Evolutionary conservation across 2,329 filamentous ascomycete genomes (phyloP).

Genomic region (Fusarium buharicum): DNA sequence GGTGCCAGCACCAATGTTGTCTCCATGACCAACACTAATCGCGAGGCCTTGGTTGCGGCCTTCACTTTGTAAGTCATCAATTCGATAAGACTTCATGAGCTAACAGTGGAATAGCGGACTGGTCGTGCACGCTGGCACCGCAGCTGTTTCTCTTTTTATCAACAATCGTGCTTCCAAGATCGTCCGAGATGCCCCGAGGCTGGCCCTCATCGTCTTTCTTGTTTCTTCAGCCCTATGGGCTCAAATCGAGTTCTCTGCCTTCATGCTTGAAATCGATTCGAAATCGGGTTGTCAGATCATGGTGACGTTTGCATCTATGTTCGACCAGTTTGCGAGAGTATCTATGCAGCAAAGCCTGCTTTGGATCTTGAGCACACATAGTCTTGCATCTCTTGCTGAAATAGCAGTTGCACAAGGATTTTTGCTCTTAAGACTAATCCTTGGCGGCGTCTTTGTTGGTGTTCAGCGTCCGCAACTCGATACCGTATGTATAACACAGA

Average conservation of each 20-base stretch:
- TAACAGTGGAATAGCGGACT: constrained; percentile 57
- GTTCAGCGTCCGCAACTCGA: constrained; percentile 63
- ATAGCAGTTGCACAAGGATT: constrained; percentile 58
- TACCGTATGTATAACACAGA: constrained; percentile 62
- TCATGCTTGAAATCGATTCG: constrained; percentile 57
- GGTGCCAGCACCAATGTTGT: constrained; percentile 42
- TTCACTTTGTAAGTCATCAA: constrained; percentile 62
- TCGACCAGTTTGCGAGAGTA: constrained; percentile 67
- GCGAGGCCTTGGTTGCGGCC: constrained; percentile 62
- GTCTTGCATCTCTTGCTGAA: constrained; percentile 50
- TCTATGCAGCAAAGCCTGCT: constrained; percentile 65
- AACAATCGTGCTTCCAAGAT: constrained; percentile 61
- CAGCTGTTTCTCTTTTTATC: constrained; percentile 58
- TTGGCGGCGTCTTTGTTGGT: constrained; percentile 66
- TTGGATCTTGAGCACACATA: constrained; percentile 59
- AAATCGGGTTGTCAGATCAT: constrained; percentile 61
- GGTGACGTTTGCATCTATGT: constrained; percentile 62
- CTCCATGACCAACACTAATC: constrained; percentile 58
- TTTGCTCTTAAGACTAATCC: constrained; percentile 60
- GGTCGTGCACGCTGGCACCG: constrained; percentile 62
- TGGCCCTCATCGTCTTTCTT: constrained; percentile 69
- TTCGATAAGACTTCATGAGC: constrained; percentile 21
- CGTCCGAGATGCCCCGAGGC: constrained; percentile 69
- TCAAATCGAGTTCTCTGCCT: constrained; percentile 61
- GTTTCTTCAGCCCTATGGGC: constrained; percentile 64